Evolutionary conservation across 495 filamentous ascomycete species (phyloP).

Genomic region (Penicillium pulvis): DNA sequence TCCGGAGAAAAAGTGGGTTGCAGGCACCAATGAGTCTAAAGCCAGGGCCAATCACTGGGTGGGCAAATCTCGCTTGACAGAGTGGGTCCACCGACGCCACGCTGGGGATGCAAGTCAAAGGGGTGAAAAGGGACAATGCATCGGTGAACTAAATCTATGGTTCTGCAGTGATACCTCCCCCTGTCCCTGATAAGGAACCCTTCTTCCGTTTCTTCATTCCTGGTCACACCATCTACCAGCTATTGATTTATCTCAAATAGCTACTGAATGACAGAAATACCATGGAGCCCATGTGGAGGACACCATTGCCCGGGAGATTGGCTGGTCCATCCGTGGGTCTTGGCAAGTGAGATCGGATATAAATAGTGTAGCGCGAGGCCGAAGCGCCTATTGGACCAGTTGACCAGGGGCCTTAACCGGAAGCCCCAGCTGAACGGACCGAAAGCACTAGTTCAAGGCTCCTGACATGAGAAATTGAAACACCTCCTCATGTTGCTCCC

Average conservation of each 20-base stretch:
- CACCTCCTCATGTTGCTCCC: slow-evolving; percentile 13
- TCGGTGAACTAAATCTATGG: neutral
- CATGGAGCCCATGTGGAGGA: slow-evolving; percentile 2
- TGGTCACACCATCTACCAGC: neutral
- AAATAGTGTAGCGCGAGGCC: slow-evolving; percentile 23
- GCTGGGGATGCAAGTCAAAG: slow-evolving; percentile 20
- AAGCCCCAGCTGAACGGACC: neutral
- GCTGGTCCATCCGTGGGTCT: slow-evolving; percentile 9
- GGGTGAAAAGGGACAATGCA: neutral
- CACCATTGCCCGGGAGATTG: slow-evolving; percentile 21
- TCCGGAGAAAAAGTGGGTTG: slow-evolving; percentile 36
- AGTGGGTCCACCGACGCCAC: slow-evolving; percentile 22
- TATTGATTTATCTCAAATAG: too few species aligned
- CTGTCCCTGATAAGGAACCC: neutral
- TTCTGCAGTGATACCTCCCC: neutral
- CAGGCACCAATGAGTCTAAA: slow-evolving; percentile 24
- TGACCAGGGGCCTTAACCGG: neutral
- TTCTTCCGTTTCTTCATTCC: neutral
- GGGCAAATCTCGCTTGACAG: slow-evolving; percentile 21
- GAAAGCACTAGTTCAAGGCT: slow-evolving; percentile 9
- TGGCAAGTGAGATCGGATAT: slow-evolving; percentile 27
- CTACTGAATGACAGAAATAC: neutral
- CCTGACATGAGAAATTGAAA: slow-evolving; percentile 22
- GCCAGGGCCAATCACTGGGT: slow-evolving; percentile 16
- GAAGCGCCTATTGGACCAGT: slow-evolving; percentile 9